A percentile compares a stretch with the other conserved stretches of the same genome.
Conservation (phyloP, 2,329 filamentous ascomycete genomes). For the Penicillium freii region DNA sequence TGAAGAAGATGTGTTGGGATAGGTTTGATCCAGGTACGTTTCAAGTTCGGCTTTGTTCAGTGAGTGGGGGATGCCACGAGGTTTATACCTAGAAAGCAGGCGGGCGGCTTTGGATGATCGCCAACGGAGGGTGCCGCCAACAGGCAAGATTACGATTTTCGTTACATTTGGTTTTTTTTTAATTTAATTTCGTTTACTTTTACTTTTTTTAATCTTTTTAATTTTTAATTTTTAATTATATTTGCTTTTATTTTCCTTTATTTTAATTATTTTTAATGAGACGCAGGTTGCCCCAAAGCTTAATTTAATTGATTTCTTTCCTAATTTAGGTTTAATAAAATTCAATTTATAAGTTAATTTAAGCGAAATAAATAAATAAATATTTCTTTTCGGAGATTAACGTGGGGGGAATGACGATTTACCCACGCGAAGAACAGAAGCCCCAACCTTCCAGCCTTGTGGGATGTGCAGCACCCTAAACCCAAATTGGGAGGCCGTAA, state of each 20-base stretch:
- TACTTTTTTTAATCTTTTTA: not conserved
- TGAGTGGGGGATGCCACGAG: slow-evolving; percentile 18
- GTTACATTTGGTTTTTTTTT: slow-evolving; percentile 8
- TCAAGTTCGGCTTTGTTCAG: slow-evolving; percentile 3
- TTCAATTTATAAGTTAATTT: not conserved
- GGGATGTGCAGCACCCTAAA: slow-evolving; percentile 13
- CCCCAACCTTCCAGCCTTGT: slow-evolving; percentile 6
- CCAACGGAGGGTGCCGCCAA: slow-evolving; percentile 20
- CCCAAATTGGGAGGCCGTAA: slow-evolving; percentile 25
- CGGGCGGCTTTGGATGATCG: slow-evolving; percentile 21
- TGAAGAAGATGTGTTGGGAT: slow-evolving; percentile 9
- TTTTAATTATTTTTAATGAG: slow-evolving; percentile 12
- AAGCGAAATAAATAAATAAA: not conserved
- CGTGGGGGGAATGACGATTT: slow-evolving; percentile 20
- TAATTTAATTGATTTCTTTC: slow-evolving; percentile 24
- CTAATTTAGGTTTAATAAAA: not conserved
- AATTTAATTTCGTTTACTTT: not conserved
- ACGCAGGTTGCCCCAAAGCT: slow-evolving; percentile 27
- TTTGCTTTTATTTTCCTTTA: not conserved
- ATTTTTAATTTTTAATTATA: not conserved
- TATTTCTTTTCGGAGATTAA: slow-evolving; percentile 20
- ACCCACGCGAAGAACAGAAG: slow-evolving; percentile 13
- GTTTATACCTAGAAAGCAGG: slow-evolving; percentile 22
- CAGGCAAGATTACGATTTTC: slow-evolving; percentile 14
- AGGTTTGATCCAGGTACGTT: slow-evolving; percentile 4